Evolutionary conservation across 352 stramenopile genomes (phyloP).

Genomic region (Phytophthora pinifolia): DNA sequence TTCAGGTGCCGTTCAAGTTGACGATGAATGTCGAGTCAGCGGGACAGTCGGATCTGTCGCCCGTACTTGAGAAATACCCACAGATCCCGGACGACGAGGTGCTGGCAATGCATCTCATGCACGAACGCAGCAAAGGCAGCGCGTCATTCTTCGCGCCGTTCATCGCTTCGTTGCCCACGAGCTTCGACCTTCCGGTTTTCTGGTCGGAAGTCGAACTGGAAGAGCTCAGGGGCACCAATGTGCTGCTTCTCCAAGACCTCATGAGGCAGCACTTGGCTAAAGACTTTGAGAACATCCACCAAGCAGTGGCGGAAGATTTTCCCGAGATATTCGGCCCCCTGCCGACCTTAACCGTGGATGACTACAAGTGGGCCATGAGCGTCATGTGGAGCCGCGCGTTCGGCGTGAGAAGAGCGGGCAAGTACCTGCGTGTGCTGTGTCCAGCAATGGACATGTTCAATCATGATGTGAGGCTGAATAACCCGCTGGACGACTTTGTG

Average conservation of each 20-base stretch:
- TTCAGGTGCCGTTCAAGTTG: constrained; percentile 53
- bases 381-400: constrained; percentile 82
- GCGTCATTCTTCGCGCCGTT: constrained; percentile 57
- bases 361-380: constrained; percentile 77
- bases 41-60: constrained; percentile 39
- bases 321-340: constrained; percentile 39
- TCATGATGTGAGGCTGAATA: constrained; percentile 49
- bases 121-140: constrained; percentile 47
- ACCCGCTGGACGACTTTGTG: constrained; percentile 56
- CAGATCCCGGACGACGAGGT: constrained; percentile 53
- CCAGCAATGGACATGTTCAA: constrained; percentile 82
- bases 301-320: constrained; percentile 45
- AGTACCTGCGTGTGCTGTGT: constrained; percentile 59
- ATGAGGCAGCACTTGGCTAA: constrained; percentile 61
- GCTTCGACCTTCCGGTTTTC: constrained; percentile 61
- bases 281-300: constrained; percentile 65
- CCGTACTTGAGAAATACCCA: constrained; percentile 37
- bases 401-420: constrained; percentile 38
- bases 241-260: constrained; percentile 55
- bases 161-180: constrained; percentile 48
- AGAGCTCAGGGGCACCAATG: constrained; percentile 55
- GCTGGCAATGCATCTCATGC: constrained; percentile 60
- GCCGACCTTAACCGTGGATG: constrained; percentile 36
- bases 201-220: constrained; percentile 49
- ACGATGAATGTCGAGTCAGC: constrained; percentile 55